phyloP scores from a whole-genome alignment of 306 rosid species.

The Lotus japonicus region DNA sequence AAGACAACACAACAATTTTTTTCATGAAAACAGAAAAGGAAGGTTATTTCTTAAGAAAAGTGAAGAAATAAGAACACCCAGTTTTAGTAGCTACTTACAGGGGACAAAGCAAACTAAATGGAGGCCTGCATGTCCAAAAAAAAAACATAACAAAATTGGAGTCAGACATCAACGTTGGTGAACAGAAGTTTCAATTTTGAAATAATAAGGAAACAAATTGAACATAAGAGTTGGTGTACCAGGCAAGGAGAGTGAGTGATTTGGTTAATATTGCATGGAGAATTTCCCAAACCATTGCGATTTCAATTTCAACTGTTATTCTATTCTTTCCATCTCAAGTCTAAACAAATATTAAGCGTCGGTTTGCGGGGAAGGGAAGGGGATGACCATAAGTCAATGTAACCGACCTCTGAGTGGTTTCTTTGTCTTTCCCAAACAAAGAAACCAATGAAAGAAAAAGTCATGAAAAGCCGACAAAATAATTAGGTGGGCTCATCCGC shows the following conservation, averaged over 20 bases:
- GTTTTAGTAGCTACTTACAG: constrained; percentile 37
- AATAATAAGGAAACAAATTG: too few species aligned
- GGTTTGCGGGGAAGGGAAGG: not conserved
- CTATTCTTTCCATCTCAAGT: not conserved
- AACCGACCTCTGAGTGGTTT: not conserved
- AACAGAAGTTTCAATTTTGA: not conserved
- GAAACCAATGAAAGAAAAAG: too few species aligned
- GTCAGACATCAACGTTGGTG: not conserved
- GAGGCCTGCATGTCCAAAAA: constrained; percentile 44
- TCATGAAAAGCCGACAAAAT: too few species aligned
- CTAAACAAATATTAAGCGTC: not conserved
- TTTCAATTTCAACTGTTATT: not conserved
- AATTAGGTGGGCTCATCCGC: too few species aligned
- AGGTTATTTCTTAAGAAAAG: not conserved
- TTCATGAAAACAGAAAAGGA: not conserved
- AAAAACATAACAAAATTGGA: not conserved
- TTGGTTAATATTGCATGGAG: constrained; percentile 14
- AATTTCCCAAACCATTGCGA: constrained; percentile 31
- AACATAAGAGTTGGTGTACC: not conserved
- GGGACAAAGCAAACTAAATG: constrained; percentile 39
- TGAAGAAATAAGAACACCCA: not conserved
- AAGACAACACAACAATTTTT: not conserved
- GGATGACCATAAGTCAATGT: not conserved
- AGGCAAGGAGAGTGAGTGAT: constrained; percentile 18
- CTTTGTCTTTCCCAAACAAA: not conserved